Percentiles rank a stretch among this genome's conserved stretches.
Evolutionary conservation across 371 early-diverging fungal genomes (phyloP).

Genomic region (Lichtheimia ornata): DNA sequence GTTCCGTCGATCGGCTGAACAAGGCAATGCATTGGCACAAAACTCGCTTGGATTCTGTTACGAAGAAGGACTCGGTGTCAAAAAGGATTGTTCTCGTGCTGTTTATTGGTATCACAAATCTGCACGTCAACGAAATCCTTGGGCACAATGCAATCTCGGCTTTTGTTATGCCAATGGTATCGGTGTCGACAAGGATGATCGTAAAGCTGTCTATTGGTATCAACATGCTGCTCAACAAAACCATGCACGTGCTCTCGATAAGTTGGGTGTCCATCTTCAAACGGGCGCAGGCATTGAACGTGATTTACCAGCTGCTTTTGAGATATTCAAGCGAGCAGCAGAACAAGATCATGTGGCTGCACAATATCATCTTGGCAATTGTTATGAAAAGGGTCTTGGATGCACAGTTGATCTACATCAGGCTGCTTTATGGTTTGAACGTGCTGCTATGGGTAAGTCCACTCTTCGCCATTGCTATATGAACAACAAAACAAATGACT

Average conservation of each 20-base stretch:
- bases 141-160: constrained; percentile 84
- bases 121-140: constrained; percentile 76
- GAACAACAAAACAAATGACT: constrained; percentile 9
- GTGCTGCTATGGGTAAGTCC: constrained; percentile 58
- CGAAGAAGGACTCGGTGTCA: constrained; percentile 73
- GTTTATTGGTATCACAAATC: constrained; percentile 76
- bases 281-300: constrained; percentile 70
- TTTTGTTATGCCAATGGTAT: constrained; percentile 83
- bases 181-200: constrained; percentile 57
- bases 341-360: constrained; percentile 64
- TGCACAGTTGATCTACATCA: constrained; percentile 55
- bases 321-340: constrained; percentile 64
- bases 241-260: constrained; percentile 76
- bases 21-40: constrained; percentile 76
- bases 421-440: constrained; percentile 69
- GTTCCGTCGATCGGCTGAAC: constrained; percentile 66
- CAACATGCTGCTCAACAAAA: constrained; percentile 62
- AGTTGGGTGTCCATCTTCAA: constrained; percentile 77
- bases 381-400: constrained; percentile 69
- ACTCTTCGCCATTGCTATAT: no score
- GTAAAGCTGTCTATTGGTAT: constrained; percentile 71
- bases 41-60: constrained; percentile 83
- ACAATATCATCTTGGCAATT: constrained; percentile 68
- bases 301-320: constrained; percentile 56
- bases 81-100: constrained; percentile 61